Evolutionary conservation across 2,329 filamentous ascomycete genomes (phyloP).

Genomic region (Colletotrichum viniferum): DNA sequence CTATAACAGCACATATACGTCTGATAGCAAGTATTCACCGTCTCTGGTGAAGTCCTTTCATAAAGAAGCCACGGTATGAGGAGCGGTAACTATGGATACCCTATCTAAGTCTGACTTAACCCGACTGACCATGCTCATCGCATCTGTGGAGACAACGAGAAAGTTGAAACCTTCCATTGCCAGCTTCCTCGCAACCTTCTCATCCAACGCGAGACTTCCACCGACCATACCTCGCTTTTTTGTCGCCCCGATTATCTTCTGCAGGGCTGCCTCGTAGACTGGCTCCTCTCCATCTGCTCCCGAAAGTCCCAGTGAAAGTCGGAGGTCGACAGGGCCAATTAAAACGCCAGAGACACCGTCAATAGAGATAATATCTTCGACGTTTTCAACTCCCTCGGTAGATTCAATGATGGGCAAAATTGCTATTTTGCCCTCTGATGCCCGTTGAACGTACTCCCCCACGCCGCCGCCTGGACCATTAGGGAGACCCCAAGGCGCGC

Average conservation of each 20-base stretch:
- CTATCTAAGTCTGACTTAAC: neutral
- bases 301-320: neutral
- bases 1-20: accelerated
- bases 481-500: neutral
- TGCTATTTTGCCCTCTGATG: neutral
- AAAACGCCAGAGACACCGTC: neutral
- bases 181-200: neutral
- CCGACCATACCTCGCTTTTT: neutral
- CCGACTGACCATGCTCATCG: neutral
- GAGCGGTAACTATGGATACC: neutral
- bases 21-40: too few relatives aligned
- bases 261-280: neutral
- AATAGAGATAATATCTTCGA: neutral
- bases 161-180: neutral
- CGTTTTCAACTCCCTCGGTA: neutral
- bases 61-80: neutral
- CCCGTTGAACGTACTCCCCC: neutral
- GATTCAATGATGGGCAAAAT: neutral
- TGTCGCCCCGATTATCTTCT: neutral
- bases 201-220: neutral
- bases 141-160: neutral
- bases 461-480: neutral
- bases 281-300: neutral
- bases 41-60: neutral
- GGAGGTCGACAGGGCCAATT: neutral